Evolutionary conservation across 192 early-diverging fungal genomes (phyloP), one percentile per base, ranked within the genome.

Genomic region (Rhizophagus clarus): DNA sequence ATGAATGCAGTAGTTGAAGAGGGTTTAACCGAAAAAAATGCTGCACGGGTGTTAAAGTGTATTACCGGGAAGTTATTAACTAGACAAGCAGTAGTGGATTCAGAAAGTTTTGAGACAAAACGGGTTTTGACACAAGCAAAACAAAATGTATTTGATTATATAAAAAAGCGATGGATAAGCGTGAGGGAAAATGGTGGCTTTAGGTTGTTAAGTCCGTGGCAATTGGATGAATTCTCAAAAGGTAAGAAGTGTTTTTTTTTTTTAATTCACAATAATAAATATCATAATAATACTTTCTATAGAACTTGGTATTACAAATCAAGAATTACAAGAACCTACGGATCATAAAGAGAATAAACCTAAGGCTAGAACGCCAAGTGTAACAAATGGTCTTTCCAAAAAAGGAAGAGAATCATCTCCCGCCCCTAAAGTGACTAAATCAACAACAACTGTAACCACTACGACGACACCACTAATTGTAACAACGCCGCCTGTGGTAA

Each of bases 131-230:
- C 40, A 12, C 47, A 71, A 37, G 42, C 77, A 14, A 79, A 79
- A 71, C 77, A 79, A 71, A 71, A 69, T 42, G 32, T 79, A 5
- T 79, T 42, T 62, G 68, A 79, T 17, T 79, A 79, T 71, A 71
- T 79, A 9, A 79, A 79, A 61, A 79, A 71, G 26, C 24, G 68
- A 20, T 79, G 77, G 67, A 37, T 79, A 9, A 49, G 68, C 10
- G 20, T 79, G 2, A 79, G 45, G 40, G 67, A 72, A 29, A 28
- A 71, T 79, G 77, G 77, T 71, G 77, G 77, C 4, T 79, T 79
- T 26, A 69, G 51, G 17, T 9, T 37, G n/a, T 61, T 79, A 61
- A 72, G 31, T 20, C 31, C 62, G 6, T 61, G 31, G 77, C 6
- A 72, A 8, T 61, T 79, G 22, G 56, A 71, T 61, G 77, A 79